Evolutionary conservation across 1,139 yeast genomes (phyloP).

Genomic region (Scheffersomyces titani): DNA sequence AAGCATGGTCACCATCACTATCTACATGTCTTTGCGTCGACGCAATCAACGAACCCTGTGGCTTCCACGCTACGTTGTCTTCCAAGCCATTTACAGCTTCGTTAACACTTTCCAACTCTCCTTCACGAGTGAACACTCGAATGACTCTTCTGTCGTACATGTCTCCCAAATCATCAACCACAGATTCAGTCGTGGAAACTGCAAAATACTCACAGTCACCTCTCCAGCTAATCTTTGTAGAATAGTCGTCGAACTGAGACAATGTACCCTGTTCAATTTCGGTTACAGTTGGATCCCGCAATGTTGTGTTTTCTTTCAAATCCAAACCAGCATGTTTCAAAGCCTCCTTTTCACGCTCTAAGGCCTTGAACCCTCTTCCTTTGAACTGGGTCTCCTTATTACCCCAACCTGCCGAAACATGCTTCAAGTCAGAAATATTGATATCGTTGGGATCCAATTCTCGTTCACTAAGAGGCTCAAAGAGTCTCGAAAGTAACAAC

Average conservation of each 20-base stretch:
- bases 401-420: slow-evolving; percentile 99
- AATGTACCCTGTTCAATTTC: slow-evolving; percentile 68
- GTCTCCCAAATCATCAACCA: slow-evolving; percentile 43
- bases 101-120: slow-evolving; percentile 76
- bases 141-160: slow-evolving; percentile 67
- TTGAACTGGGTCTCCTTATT: slow-evolving; percentile 94
- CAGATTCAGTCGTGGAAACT: slow-evolving; percentile 62
- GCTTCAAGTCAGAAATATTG: slow-evolving; percentile 61
- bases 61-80: slow-evolving; percentile 79
- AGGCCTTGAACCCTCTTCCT: slow-evolving; percentile 89
- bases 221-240: slow-evolving; percentile 76
- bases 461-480: slow-evolving; percentile 79
- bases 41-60: slow-evolving; percentile 87
- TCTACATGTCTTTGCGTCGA: slow-evolving; percentile 66
- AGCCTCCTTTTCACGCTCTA: slow-evolving; percentile 62
- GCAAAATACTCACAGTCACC: slow-evolving; percentile 91
- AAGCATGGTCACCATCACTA: slow-evolving; percentile 48
- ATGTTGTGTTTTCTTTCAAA: slow-evolving; percentile 51
- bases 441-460: slow-evolving; percentile 63
- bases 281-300: slow-evolving; percentile 92
- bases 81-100: slow-evolving; percentile 90
- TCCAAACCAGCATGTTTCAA: slow-evolving; percentile 70
- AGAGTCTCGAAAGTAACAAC: slow-evolving; percentile 68
- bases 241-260: slow-evolving; percentile 52
- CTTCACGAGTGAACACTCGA: slow-evolving; percentile 80